Evolutionary conservation across 768 basidiomycete genomes (phyloP).

Genomic region (Tricholoma furcatifolium): DNA sequence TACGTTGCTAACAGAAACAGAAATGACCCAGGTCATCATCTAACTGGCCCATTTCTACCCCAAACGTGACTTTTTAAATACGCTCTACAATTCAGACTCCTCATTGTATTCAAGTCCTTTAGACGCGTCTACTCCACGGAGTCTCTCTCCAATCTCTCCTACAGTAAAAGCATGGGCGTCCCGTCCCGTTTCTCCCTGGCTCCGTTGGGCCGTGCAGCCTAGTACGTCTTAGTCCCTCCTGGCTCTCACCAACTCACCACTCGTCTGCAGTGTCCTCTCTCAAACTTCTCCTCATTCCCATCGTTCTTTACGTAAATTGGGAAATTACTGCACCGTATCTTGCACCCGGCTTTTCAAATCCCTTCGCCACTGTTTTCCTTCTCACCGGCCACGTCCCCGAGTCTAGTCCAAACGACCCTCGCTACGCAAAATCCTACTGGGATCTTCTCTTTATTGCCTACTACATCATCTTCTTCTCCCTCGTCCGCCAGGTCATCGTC

Average conservation of each 20-base stretch:
- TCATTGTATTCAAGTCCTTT: constrained; percentile 2
- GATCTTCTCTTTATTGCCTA: constrained; percentile 83
- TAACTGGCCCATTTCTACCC: constrained; percentile 59
- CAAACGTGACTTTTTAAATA: constrained; percentile 46
- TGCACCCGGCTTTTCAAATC: constrained; percentile 56
- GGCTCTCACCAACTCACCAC: neutral
- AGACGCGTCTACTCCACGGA: constrained; percentile 27
- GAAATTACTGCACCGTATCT: constrained; percentile 46
- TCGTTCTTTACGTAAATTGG: constrained; percentile 68
- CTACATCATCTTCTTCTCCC: constrained; percentile 86
- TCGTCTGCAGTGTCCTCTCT: constrained; percentile 52
- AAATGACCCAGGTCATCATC: constrained; percentile 56
- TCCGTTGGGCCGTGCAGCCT: constrained; percentile 76
- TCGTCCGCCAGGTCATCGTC: constrained; percentile 75
- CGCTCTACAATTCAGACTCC: constrained; percentile 17
- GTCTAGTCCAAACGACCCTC: constrained; percentile 51
- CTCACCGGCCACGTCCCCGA: constrained; percentile 62
- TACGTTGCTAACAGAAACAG: constrained; percentile 27
- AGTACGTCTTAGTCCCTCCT: constrained; percentile 36
- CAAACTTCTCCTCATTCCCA: constrained; percentile 60
- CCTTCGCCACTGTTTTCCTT: constrained; percentile 70
- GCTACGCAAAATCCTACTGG: constrained; percentile 69
- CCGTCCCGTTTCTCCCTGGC: constrained; percentile 35
- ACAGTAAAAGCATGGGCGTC: constrained; percentile 13
- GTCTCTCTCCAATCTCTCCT: constrained; percentile 28